phyloP scores from a whole-genome alignment of 805 yeast genomes.

The Sugiyamaella marilandica region DNA sequence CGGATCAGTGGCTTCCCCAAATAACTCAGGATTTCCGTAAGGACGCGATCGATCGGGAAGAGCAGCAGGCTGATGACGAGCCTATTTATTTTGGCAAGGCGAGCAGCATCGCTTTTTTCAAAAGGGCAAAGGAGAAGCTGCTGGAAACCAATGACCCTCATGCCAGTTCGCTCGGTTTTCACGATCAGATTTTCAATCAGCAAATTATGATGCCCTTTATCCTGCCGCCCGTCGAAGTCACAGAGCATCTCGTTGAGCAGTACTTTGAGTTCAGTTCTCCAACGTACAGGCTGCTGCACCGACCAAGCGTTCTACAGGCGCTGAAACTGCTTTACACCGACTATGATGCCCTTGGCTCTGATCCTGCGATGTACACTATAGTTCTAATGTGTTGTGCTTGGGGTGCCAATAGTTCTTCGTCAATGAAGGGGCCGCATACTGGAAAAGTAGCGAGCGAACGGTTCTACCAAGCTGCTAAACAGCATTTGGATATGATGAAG shows the following conservation, averaged over 20 bases:
- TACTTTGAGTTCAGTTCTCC: slow-evolving; percentile 6
- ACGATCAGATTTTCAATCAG: slow-evolving; percentile 2
- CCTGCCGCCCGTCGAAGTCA: background rate
- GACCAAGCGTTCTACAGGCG: background rate
- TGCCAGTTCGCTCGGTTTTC: background rate
- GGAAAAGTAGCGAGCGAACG: background rate
- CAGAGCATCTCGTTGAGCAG: slow-evolving; percentile 5
- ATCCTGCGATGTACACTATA: background rate
- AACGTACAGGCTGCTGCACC: background rate
- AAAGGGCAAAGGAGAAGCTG: slow-evolving; percentile 1
- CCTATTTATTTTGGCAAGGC: slow-evolving; percentile 2
- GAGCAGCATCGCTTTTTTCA: slow-evolving; percentile 4
- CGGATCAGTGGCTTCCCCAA: no score
- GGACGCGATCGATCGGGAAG: background rate
- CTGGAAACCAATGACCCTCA: background rate
- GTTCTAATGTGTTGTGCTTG: slow-evolving; percentile 1
- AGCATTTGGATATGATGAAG: background rate
- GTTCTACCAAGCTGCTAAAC: background rate
- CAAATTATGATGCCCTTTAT: slow-evolving; percentile 1
- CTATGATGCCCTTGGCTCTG: background rate
- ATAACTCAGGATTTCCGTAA: background rate
- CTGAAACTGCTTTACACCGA: background rate
- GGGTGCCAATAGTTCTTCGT: background rate
- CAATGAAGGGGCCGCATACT: background rate
- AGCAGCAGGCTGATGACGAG: background rate